Evolutionary conservation across 1,139 yeast genomes (phyloP), one percentile per base, ranked within the genome.

Genomic region (Taphrina flavorubra): DNA sequence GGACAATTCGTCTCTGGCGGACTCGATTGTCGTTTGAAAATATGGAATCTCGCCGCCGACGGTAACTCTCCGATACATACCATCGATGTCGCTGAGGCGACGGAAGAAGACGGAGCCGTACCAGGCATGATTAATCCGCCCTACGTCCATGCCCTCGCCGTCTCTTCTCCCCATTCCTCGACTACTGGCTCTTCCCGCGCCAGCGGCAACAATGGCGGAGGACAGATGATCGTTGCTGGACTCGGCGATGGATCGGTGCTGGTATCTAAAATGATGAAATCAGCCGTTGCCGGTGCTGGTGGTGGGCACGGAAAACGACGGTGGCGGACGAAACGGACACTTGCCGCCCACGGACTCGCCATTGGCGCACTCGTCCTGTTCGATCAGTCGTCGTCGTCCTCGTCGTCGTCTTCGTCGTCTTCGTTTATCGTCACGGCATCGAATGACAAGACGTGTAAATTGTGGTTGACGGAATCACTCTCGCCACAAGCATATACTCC

Each of bases 71-170:
- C 31, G 31, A 25, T 4, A 25, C 31, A 25, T 25, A 25, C 36
- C 34, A 11, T 34, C 36, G 13, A 20, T 13, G 53, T 49, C 5
- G 25, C n/a, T 8, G 10, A 46, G 34, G 11, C 51, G n/a, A 46
- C 11, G n/a, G 11, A 16, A 7, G 20, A 16, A 51, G 16, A 20
- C 20, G 14, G 42, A 3, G 53, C 53, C 53, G 56, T 25, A 51
- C n/a, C 51, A n/a, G 58, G 58, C n/a, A 16, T 58, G 49, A 16
- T 58, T n/a, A 58, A 58, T 31, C 62, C 62, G 6, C 53, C 62
- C 20, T 58, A 58, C 62, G 62, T 58, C 51, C 42, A 58, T n/a
- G 25, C 53, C 14, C 51, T 58, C 51, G 20, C 49, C 49, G 4
- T 4, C 4, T 25, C 31, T 25, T 25, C 31, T 25, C 4, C 31